A percentile compares a stretch with the other conserved stretches of the same genome.
Conservation (phyloP, 1,284 basidiomycete species). For the Megacollybia platyphylla region DNA sequence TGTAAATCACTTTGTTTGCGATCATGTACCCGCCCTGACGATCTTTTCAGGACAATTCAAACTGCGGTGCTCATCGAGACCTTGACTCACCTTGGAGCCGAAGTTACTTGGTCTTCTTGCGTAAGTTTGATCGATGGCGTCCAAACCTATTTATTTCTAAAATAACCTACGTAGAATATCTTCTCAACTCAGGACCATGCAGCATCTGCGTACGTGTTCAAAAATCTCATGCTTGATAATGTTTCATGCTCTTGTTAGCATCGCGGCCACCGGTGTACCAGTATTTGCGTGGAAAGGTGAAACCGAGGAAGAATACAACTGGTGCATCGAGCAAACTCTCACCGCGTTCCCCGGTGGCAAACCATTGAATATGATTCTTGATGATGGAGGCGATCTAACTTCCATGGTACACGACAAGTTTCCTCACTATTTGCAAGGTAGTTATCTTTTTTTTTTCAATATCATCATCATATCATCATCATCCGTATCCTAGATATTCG, state of each 20-base stretch:
- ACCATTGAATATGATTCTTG: conserved; percentile 97
- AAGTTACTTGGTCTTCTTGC: conserved; percentile 99
- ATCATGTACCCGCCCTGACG: not conserved
- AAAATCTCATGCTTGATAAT: conserved; percentile 1
- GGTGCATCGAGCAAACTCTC: conserved; percentile 97
- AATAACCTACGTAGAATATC: conserved; percentile 63
- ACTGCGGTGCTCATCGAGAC: conserved; percentile 97
- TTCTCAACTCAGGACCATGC: conserved; percentile 99
- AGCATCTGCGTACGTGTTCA: conserved; percentile 74
- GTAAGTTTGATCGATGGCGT: conserved; percentile 28
- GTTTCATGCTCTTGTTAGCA: conserved; percentile 29
- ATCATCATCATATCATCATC: conserved; percentile 4
- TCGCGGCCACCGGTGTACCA: conserved; percentile 95
- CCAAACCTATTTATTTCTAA: conserved; percentile 6
- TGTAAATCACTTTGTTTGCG: conserved; percentile 34
- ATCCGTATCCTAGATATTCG: conserved; percentile 46
- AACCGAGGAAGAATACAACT: conserved; percentile 97
- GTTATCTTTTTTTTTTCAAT: conserved; percentile 8
- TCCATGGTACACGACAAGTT: conserved; percentile 93
- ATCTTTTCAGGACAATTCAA: conserved; percentile 73
- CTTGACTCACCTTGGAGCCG: conserved; percentile 86
- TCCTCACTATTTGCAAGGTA: conserved; percentile 76
- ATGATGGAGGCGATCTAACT: conserved; percentile 98
- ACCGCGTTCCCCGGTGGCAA: conserved; percentile 71
- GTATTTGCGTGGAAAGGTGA: conserved; percentile 99